Evolutionary conservation across 257 asterid species (phyloP), one percentile per base, ranked within the genome.

Genomic region (Dorcoceras hygrometricum): DNA sequence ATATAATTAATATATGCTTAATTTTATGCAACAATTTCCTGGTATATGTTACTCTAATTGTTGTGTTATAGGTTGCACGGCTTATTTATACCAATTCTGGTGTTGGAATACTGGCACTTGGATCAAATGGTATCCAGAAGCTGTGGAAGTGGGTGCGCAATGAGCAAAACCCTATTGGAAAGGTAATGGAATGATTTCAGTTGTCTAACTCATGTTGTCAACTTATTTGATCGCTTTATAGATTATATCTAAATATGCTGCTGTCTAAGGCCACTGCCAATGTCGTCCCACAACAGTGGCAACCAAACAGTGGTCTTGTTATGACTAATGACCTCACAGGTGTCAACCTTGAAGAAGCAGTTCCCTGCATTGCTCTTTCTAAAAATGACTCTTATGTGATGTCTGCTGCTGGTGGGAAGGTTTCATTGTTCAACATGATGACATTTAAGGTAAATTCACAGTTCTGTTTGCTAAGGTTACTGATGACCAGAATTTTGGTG

Each of bases 51-150:
- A 64, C 70, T 68, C 59, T 72, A 54, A 16, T 63, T 72, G 61
- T 22, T 56, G 4, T 73, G 51, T 82, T n/a, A 34, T 74, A 92
- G 98, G 97, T 92, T 77, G 98, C 97, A 55, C 85, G 98, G 74
- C 96, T 92, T 63, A 91, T 92, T 29, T 92, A 92, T 75, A 92
- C 97, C 62, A 92, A 92, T 75, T 86, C 93, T 50, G 98, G 98
- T 27, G 87, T 85, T 73, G 97, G 97, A 57, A 60, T 92, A 50
- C 73, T 92, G 81, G 97, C 96, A 61, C 94, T 92, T 73, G 95
- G 96, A 62, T 86, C 98, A 53, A 86, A 88, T 81, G 98, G 98
- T 72, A 72, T 77, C 63, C 98, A 89, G 73, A 87, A 84, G 82
- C 87, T 89, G 66, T 92, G 98, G 97, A 92, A 89, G 82, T 92